These are phyloP conservation scores for Amanita subjunquillea DNA, from an alignment of 768 basidiomycete genomes.

Conservation along the genomic window DNA sequence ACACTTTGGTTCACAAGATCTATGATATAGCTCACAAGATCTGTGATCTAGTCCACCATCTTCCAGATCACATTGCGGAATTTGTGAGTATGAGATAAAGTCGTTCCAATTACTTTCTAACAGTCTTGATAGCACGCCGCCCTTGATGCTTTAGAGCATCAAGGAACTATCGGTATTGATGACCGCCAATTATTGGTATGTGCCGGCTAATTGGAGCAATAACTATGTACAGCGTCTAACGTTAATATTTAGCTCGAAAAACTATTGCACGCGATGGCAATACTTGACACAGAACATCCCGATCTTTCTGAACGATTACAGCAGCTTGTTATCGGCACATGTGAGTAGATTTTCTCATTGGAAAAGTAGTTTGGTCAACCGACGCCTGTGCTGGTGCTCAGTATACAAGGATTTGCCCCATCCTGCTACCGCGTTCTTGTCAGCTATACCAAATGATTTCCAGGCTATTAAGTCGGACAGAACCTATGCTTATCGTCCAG, in stretches of 20 bases:
- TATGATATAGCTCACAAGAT: conserved; percentile 16
- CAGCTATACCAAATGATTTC: neutral
- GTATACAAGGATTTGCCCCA: conserved; percentile 79
- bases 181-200: conserved; percentile 54
- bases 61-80: conserved; percentile 6
- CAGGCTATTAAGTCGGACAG: neutral
- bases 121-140: conserved; percentile 30
- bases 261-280: conserved; percentile 48
- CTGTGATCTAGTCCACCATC: conserved; percentile 17
- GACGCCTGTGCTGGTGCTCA: conserved; percentile 15
- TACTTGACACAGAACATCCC: conserved; percentile 18
- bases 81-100: neutral
- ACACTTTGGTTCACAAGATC: conserved; percentile 15
- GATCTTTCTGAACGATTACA: conserved; percentile 30
- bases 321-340: conserved; percentile 37
- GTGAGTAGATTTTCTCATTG: conserved; percentile 28
- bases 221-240: conserved; percentile 1
- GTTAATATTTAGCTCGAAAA: conserved; percentile 48
- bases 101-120: neutral
- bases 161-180: conserved; percentile 31
- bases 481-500: conserved; percentile 44
- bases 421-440: conserved; percentile 49
- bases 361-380: conserved; percentile 8
- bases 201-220: conserved; percentile 1
- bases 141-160: conserved; percentile 34